Percentiles rank a stretch among this genome's conserved stretches.
Conservation (phyloP, 2,329 filamentous ascomycete genomes). For the Diplodia intermedia region DNA sequence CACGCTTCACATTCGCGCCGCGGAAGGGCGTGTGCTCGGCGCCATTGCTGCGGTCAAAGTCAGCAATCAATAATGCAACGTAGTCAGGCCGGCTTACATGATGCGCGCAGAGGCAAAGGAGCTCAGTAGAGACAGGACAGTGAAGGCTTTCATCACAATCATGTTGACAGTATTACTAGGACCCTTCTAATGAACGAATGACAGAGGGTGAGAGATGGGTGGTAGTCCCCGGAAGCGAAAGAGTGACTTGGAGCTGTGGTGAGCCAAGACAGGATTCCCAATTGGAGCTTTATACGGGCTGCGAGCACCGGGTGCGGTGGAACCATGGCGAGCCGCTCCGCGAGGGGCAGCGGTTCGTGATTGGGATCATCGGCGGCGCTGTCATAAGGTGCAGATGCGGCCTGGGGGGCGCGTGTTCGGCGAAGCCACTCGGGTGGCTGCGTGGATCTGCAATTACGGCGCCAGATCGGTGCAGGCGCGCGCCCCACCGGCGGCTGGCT, state of each 20-base stretch:
- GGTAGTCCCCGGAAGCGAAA: constrained; percentile 7
- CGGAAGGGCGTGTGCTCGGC: constrained; percentile 37
- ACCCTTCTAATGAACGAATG: constrained; percentile 27
- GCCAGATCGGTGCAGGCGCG: neutral
- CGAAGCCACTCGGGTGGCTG: neutral
- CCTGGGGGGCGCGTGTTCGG: neutral
- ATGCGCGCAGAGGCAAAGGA: constrained; percentile 33
- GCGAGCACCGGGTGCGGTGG: neutral
- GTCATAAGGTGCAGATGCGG: neutral
- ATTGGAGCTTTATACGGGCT: constrained; percentile 20
- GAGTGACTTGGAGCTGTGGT: constrained; percentile 28
- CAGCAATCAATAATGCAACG: neutral
- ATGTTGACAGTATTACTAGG: constrained; percentile 23
- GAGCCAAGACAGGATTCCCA: constrained; percentile 26
- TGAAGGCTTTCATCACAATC: constrained; percentile 34
- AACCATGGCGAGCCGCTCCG: constrained; percentile 22
- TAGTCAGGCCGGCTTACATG: constrained; percentile 33
- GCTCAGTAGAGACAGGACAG: constrained; percentile 33
- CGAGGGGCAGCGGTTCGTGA: constrained; percentile 20
- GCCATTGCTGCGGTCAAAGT: constrained; percentile 36
- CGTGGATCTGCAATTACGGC: constrained; percentile 23
- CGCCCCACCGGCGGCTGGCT: neutral
- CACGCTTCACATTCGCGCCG: constrained; percentile 37
- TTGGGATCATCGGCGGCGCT: constrained; percentile 26
- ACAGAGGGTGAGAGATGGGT: constrained; percentile 16